Evolutionary conservation across 768 basidiomycete species (phyloP).

Genomic region (Mycena albidolilacea): DNA sequence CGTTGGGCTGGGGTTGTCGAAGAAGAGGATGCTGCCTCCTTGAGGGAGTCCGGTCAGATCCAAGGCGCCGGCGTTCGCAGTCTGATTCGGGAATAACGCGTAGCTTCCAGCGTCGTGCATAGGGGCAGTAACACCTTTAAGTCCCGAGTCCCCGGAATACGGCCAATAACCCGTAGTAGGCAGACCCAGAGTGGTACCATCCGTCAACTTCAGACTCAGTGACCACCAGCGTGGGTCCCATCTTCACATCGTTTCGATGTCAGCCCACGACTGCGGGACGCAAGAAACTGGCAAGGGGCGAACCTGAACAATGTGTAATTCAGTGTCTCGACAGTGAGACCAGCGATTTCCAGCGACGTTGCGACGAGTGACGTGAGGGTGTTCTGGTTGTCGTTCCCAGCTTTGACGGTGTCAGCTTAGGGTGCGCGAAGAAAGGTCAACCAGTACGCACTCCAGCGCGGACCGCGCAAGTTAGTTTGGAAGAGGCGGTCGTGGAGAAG

Average conservation of each 20-base stretch:
- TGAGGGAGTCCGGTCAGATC: conserved; percentile 41
- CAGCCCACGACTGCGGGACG: neutral
- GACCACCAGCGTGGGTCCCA: conserved; percentile 55
- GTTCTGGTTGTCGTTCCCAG: conserved; percentile 52
- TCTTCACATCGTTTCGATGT: conserved; percentile 30
- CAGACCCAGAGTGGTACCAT: conserved; percentile 47
- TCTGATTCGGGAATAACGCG: conserved; percentile 41
- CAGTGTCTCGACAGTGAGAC: conserved; percentile 44
- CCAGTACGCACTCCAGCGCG: conserved; percentile 47
- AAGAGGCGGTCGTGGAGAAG: conserved; percentile 47
- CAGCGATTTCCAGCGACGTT: conserved; percentile 45
- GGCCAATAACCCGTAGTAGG: conserved; percentile 53
- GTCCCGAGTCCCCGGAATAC: conserved; percentile 49
- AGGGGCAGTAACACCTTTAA: conserved; percentile 45
- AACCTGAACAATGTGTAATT: conserved; percentile 46
- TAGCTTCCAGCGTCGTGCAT: conserved; percentile 47
- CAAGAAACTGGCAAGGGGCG: neutral
- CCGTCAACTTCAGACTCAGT: conserved; percentile 46
- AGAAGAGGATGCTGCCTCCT: conserved; percentile 46
- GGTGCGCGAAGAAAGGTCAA: neutral
- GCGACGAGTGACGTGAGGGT: conserved; percentile 45
- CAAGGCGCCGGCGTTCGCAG: conserved; percentile 36
- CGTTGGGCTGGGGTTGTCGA: conserved; percentile 52
- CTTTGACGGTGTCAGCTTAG: conserved; percentile 30
- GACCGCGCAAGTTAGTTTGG: conserved; percentile 50